Evolutionary conservation across 306 rosid genomes (phyloP).

Genomic region (Glycine soja): DNA sequence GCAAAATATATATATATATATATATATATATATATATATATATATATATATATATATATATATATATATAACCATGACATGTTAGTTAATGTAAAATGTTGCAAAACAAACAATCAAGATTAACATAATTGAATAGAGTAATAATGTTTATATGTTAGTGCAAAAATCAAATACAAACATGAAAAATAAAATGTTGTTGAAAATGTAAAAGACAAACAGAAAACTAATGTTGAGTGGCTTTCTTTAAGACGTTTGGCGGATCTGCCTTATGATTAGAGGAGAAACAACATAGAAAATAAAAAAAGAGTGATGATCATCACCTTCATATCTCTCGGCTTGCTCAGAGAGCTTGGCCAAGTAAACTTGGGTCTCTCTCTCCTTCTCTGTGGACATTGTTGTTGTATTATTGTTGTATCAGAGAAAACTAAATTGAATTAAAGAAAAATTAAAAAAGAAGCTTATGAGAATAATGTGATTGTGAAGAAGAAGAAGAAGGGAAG

Average conservation of each 20-base stretch:
- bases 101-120: neutral
- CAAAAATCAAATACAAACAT: no score
- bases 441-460: neutral
- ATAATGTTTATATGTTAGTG: neutral
- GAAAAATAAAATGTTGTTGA: no score
- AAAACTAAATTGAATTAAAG: neutral
- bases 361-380: slow-evolving; percentile 89
- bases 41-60: no score
- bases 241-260: no score
- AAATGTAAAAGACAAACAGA: no score
- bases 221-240: no score
- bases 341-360: slow-evolving; percentile 95
- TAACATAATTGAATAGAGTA: neutral
- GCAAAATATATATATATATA: no score
- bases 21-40: no score
- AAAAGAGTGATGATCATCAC: slow-evolving; percentile 26
- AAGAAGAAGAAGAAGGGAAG: slow-evolving; percentile 41
- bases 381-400: slow-evolving; percentile 68
- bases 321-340: slow-evolving; percentile 95
- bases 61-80: neutral
- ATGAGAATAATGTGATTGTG: neutral
- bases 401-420: slow-evolving; percentile 25
- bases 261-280: neutral
- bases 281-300: no score
- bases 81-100: neutral